phyloP scores from a whole-genome alignment of 768 basidiomycete species.

The Amyloporia xantha region DNA sequence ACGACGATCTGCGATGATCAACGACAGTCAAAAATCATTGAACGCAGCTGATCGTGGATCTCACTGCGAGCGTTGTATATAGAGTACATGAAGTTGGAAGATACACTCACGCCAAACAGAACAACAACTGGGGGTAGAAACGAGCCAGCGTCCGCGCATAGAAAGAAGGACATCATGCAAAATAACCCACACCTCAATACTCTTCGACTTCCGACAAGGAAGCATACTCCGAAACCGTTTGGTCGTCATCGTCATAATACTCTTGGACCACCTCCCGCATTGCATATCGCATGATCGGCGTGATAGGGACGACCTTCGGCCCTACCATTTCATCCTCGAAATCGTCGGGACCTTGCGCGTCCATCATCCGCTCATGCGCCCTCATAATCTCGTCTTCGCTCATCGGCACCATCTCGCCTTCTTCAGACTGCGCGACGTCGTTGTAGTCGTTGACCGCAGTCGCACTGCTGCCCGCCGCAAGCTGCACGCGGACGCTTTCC shows the following conservation, averaged over 20 bases:
- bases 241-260: slow-evolving; percentile 74
- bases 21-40: no score
- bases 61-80: no score
- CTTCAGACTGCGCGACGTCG: slow-evolving; percentile 31
- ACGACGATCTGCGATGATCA: no score
- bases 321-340: slow-evolving; percentile 54
- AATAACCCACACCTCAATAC: slow-evolving; percentile 48
- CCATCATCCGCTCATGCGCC: slow-evolving; percentile 30
- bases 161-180: no score
- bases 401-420: slow-evolving; percentile 46
- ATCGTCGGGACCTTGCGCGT: slow-evolving; percentile 40
- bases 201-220: slow-evolving; percentile 76
- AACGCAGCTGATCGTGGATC: no score
- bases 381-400: slow-evolving; percentile 40
- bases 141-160: no score
- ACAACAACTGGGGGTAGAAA: no score
- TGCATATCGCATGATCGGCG: slow-evolving; percentile 78
- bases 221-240: slow-evolving; percentile 73
- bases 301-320: slow-evolving; percentile 68
- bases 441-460: slow-evolving; percentile 30
- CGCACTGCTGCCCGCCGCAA: slow-evolving; percentile 29
- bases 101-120: no score
- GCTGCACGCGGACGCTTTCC: slow-evolving; percentile 7
- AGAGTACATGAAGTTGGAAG: no score
- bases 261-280: slow-evolving; percentile 82